Conservation (phyloP, 2,329 filamentous ascomycete genomes). For the Ceratocystis colombiana region DNA sequence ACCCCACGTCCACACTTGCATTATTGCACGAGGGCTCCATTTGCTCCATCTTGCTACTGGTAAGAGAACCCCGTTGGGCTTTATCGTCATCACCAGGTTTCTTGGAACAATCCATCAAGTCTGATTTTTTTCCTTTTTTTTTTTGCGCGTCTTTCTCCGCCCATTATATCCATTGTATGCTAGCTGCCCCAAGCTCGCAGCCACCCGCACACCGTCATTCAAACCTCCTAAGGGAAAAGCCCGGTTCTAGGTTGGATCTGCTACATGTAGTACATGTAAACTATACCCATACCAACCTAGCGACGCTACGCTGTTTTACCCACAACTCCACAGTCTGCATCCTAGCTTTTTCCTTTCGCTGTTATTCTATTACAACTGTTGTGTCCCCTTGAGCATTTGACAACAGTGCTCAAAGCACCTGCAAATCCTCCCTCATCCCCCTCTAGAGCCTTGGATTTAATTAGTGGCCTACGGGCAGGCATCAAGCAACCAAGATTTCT, state of each 20-base stretch:
- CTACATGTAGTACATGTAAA: slow-evolving; percentile 3
- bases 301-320: not conserved
- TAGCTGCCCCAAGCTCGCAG: not conserved
- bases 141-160: not conserved
- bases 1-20: slow-evolving; percentile 3
- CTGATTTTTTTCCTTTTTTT: not conserved
- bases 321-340: not conserved
- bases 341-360: not conserved
- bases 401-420: not conserved
- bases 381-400: not conserved
- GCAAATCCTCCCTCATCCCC: not conserved
- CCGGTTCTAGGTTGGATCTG: not conserved
- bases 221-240: not conserved
- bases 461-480: not conserved
- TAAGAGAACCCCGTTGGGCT: not conserved
- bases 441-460: not conserved
- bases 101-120: not conserved
- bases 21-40: not conserved
- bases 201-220: not conserved
- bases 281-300: not conserved
- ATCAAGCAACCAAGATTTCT: not conserved
- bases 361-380: not conserved
- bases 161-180: not conserved
- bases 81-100: not conserved
- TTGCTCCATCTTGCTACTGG: not conserved